Evolutionary conservation across 805 yeast genomes (phyloP).

Genomic region (Wickerhamiella alocasiicola): DNA sequence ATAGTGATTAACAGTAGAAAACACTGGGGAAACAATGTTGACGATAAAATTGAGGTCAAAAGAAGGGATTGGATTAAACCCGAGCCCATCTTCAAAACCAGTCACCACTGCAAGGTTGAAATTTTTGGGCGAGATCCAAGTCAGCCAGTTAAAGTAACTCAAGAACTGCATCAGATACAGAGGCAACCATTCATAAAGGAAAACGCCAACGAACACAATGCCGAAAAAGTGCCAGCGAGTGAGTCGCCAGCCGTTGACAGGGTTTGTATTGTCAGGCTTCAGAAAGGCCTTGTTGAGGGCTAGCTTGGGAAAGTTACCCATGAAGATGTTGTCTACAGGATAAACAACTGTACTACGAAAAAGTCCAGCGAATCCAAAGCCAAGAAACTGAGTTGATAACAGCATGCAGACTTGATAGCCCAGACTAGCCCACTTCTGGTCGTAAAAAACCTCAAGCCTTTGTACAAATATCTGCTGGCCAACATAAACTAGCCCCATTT

Average conservation of each 20-base stretch:
- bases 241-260: conserved; percentile 48
- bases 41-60: conserved; percentile 40
- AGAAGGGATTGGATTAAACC: conserved; percentile 23
- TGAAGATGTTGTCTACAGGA: conserved; percentile 30
- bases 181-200: conserved; percentile 57
- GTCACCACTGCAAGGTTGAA: conserved; percentile 48
- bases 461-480: conserved; percentile 19
- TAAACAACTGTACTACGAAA: conserved; percentile 38
- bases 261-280: conserved; percentile 18
- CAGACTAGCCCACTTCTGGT: conserved; percentile 28
- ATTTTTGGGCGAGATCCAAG: conserved; percentile 43
- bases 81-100: conserved; percentile 46
- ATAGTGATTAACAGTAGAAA: conserved; percentile 24
- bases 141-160: conserved; percentile 51
- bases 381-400: conserved; percentile 40
- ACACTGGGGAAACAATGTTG: conserved; percentile 29
- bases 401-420: conserved; percentile 36
- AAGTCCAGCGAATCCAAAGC: conserved; percentile 44
- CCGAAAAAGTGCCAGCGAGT: conserved; percentile 42
- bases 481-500: conserved; percentile 13
- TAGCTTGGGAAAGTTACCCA: conserved; percentile 47
- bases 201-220: conserved; percentile 32
- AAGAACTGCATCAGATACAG: conserved; percentile 52
- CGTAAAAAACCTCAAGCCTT: conserved; percentile 25
- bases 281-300: conserved; percentile 36